These are phyloP conservation scores for Gossypium anomalum DNA, from an alignment of 345 rosid genomes.

Conservation along the genomic window DNA sequence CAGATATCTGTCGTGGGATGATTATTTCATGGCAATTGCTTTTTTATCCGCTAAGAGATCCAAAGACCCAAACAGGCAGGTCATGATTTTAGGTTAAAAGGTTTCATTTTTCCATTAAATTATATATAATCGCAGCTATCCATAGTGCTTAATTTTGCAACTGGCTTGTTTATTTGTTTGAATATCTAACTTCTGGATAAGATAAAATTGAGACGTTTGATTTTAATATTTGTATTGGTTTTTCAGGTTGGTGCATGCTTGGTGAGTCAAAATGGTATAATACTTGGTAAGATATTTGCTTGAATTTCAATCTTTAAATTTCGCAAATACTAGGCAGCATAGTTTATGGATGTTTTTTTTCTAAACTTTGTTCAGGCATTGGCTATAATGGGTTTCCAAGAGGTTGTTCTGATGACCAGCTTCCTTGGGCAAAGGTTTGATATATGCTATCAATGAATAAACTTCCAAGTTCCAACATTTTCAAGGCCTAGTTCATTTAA, in stretches of 20 bases:
- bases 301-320: not conserved
- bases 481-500: not conserved
- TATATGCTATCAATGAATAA: not conserved
- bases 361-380: slow-evolving; percentile 47
- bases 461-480: not conserved
- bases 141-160: slow-evolving; percentile 12
- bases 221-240: slow-evolving; percentile 3
- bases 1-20: slow-evolving; percentile 94
- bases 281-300: slow-evolving; percentile 60
- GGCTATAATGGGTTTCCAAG: slow-evolving; percentile 99
- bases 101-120: not conserved
- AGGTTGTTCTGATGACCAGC: slow-evolving; percentile 95
- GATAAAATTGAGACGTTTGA: slow-evolving; percentile 12
- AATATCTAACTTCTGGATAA: not conserved
- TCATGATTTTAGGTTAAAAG: slow-evolving; percentile 22
- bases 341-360: not conserved
- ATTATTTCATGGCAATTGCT: slow-evolving; percentile 91
- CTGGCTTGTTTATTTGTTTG: not conserved
- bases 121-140: not conserved
- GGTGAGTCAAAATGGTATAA: slow-evolving; percentile 80
- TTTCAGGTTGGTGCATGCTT: slow-evolving; percentile 90
- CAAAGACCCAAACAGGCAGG: slow-evolving; percentile 98
- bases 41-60: slow-evolving; percentile 80
- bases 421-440: slow-evolving; percentile 96
- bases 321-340: not conserved